Base-by-base conservation (phyloP, 805 yeast genomes). In the Starmerella stigmatis region DNA sequence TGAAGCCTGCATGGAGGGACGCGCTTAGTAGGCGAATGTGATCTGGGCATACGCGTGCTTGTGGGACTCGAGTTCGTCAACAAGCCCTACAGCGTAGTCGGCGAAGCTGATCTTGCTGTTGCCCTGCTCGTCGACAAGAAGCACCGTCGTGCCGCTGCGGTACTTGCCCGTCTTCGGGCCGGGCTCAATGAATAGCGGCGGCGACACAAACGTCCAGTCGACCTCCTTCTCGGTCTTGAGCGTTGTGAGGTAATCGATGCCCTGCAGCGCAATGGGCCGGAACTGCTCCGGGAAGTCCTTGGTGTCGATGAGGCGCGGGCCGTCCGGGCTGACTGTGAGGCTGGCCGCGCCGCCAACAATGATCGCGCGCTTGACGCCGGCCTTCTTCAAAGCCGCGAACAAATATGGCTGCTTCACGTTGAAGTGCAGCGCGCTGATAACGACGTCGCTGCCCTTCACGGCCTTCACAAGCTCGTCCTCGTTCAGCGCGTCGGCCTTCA, bases 311-410 rank as follows among this genome's bases (percentile, higher is more conserved):
- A 49, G 27, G 15, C 19, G 32, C n/a, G 48, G 47, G 25, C 52
- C 52, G 20, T 42, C 50, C 34, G 44, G 48, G 16, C 34, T 13
- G 9, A 41, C 43, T 4, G 3, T 34, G 28, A 49, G 27, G 27
- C 46, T 46, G 6, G 33, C 52, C 10, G 52, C 52, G 25, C 52
- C 52, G 13, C 52, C 52, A 23, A 49, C 50, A 16, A 33, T 26
- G 26, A 49, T 29, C 19, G 33, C 21, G 25, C 52, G 50, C 41
- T 40, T 34, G 12, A 49, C 48, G 13, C 50, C 50, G 10, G 48
- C 33, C 15, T 19, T n/a, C 30, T 41, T 37, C n/a, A 49, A 44
- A 19, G 42, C 33, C 16, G 31, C 20, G 11, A 42, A 9, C 16
- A 49, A 25, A 5, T 13, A 25, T 10, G 26, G 41, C 11, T 41